Base-by-base conservation (phyloP, 305 asterid species). In the Fraxinus platypoda region DNA sequence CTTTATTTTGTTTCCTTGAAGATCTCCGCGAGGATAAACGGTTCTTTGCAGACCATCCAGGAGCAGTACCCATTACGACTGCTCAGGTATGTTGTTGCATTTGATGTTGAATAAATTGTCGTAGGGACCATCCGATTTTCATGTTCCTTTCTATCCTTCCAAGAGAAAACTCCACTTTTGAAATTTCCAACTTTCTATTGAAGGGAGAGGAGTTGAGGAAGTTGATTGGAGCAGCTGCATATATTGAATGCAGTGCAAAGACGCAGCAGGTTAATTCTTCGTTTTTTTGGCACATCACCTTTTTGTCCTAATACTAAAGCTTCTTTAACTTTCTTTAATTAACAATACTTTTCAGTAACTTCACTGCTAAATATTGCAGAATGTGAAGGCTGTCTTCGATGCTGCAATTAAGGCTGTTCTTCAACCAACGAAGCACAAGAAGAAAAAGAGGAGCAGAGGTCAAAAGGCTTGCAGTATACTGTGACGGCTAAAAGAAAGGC, bases 181-280 rank as follows among this genome's bases (percentile, higher is more conserved):
- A 59, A 59, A 21, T 81, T 37, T 68, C 3, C 59, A 28, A 64
- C 79, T 77, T 82, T 64, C 75, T 66, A 80, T 75, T 77, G 73
- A 81, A 95, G 99, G 99, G 98, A 21, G 99, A 93, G 89, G 97
- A 95, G 89, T 92, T 95, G 83, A 94, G 79, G 88, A 94, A 90
- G 87, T 68, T 84, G 88, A 95, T 93, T 76, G 97, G 98, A n/a
- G 99, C 97, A 46, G 76, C 92, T 77, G 92, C 97, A 49, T 95
- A 94, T 90, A 88, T 94, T 26, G 99, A 95, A 85, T 95, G 98
- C 72, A 95, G 99, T 83, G 95, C 98, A 33, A 95, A 95, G 86
- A 90, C 99, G 6, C 98, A 95, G 81, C 97, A 94, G 98, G 99
- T 95, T 26, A 78, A 31, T 35, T 41, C 70, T 54, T 30, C 70